These are phyloP conservation scores for Claviceps maximensis DNA, from an alignment of 2,329 filamentous ascomycete genomes.

Conservation along the genomic window DNA sequence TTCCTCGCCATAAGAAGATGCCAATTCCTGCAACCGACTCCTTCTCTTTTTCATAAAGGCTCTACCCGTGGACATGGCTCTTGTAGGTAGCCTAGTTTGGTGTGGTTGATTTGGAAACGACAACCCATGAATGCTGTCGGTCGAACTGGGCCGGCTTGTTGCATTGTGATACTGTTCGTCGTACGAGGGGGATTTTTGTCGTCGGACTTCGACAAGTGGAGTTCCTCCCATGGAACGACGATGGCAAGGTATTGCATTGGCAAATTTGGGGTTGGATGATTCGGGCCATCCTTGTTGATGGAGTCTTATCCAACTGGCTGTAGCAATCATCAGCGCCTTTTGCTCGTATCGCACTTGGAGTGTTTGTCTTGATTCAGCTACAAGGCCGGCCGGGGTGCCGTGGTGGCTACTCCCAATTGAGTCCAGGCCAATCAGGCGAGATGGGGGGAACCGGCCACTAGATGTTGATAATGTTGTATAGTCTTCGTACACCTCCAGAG, in stretches of 20 bases:
- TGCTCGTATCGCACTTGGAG: constrained; percentile 19
- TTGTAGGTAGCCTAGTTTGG: constrained; percentile 6
- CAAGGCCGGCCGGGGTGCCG: constrained; percentile 10
- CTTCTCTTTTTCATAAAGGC: constrained; percentile 14
- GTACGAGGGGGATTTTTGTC: constrained; percentile 8
- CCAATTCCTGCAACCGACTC: constrained; percentile 4
- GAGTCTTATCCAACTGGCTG: constrained; percentile 25
- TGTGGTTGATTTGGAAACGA: not conserved
- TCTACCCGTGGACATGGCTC: constrained; percentile 14
- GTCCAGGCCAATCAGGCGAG: constrained; percentile 20
- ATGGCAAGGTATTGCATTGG: constrained; percentile 12
- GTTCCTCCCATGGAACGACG: constrained; percentile 11
- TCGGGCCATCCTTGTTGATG: constrained; percentile 23
- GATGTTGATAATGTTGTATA: constrained; percentile 46
- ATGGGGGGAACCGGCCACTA: constrained; percentile 33
- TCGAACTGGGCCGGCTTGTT: constrained; percentile 1
- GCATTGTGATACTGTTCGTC: constrained; percentile 3
- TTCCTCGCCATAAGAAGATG: constrained; percentile 1
- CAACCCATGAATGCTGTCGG: not conserved
- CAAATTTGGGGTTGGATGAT: constrained; percentile 16
- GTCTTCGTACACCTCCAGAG: constrained; percentile 55
- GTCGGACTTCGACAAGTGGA: not conserved
- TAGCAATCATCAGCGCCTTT: constrained; percentile 25
- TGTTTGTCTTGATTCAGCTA: constrained; percentile 18
- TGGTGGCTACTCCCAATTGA: constrained; percentile 7